Percentiles rank a stretch among this genome's conserved stretches.
Evolutionary conservation across 2,329 filamentous ascomycete genomes (phyloP).

Genomic region (Seiridium cupressi): DNA sequence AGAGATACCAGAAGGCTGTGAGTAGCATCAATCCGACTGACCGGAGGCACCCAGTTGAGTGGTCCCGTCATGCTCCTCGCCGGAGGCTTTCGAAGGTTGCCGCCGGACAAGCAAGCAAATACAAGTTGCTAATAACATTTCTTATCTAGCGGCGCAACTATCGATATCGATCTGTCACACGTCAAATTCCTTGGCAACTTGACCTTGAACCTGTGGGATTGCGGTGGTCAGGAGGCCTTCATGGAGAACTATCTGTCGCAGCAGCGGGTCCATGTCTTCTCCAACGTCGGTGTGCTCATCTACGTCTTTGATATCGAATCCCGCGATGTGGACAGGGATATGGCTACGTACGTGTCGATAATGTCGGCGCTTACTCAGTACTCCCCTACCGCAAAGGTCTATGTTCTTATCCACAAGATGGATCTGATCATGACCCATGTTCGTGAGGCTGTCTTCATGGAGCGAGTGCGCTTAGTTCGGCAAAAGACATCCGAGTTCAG

Average conservation of each 20-base stretch:
- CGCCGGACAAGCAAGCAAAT: too few species aligned
- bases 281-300: constrained; percentile 92
- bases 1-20: constrained; percentile 86
- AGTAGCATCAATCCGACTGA: constrained; percentile 21
- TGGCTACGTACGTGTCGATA: constrained; percentile 88
- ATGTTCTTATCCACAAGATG: constrained; percentile 98
- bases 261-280: constrained; percentile 94
- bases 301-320: constrained; percentile 99
- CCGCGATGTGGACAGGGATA: constrained; percentile 87
- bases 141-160: constrained; percentile 72
- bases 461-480: constrained; percentile 74
- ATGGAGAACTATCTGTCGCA: constrained; percentile 98
- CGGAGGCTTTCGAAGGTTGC: not conserved
- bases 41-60: too few species aligned
- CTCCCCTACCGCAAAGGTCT: constrained; percentile 78
- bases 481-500: constrained; percentile 64
- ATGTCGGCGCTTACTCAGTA: constrained; percentile 86
- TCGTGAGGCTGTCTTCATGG: constrained; percentile 79
- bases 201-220: constrained; percentile 97
- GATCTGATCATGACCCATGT: constrained; percentile 83
- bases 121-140: not conserved
- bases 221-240: constrained; percentile 96
- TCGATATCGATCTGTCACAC: constrained; percentile 97
- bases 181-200: constrained; percentile 98
- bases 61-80: not conserved